These are phyloP conservation scores for Fonsecaea pedrosoi DNA, from an alignment of 2,329 filamentous ascomycete genomes.

Conservation along the genomic window DNA sequence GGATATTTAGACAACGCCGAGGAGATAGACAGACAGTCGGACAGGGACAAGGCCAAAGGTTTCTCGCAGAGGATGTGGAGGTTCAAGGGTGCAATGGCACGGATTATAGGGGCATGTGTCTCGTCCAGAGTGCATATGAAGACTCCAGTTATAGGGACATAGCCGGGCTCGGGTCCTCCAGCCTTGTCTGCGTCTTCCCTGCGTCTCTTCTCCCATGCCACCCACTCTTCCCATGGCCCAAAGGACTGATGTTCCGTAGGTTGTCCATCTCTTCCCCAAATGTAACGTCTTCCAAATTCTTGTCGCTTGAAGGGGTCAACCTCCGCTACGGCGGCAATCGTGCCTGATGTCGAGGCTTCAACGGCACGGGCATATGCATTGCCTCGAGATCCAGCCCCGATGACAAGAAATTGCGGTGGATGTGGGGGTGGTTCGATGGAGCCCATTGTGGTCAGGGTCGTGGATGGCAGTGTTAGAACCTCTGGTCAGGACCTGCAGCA, in stretches of 20 bases:
- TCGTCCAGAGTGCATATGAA: conserved; percentile 84
- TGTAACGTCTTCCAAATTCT: conserved; percentile 72
- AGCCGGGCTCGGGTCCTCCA: conserved; percentile 55
- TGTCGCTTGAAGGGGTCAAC: conserved; percentile 77
- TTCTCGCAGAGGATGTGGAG: conserved; percentile 96
- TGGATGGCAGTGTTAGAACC: neutral
- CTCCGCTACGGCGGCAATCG: conserved; percentile 80
- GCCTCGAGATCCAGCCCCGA: conserved; percentile 83
- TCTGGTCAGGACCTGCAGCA: neutral
- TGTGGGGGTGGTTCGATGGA: conserved; percentile 26
- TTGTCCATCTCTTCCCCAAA: conserved; percentile 65
- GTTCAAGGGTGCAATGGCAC: conserved; percentile 70
- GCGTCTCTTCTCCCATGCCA: conserved; percentile 69
- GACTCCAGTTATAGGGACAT: conserved; percentile 60
- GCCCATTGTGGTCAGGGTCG: conserved; percentile 29
- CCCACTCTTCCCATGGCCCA: conserved; percentile 73
- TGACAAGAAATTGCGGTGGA: conserved; percentile 67
- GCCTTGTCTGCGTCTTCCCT: conserved; percentile 59
- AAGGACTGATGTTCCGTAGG: conserved; percentile 72
- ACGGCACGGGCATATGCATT: conserved; percentile 75
- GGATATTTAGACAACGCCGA: conserved; percentile 37
- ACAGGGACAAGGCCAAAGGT: conserved; percentile 79
- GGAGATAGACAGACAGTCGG: conserved; percentile 70
- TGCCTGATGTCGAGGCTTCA: conserved; percentile 50
- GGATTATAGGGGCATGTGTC: conserved; percentile 81